Percentiles rank a stretch among this genome's conserved stretches.
Conservation (phyloP, 768 basidiomycete genomes). For the Lentinula lateritia region DNA sequence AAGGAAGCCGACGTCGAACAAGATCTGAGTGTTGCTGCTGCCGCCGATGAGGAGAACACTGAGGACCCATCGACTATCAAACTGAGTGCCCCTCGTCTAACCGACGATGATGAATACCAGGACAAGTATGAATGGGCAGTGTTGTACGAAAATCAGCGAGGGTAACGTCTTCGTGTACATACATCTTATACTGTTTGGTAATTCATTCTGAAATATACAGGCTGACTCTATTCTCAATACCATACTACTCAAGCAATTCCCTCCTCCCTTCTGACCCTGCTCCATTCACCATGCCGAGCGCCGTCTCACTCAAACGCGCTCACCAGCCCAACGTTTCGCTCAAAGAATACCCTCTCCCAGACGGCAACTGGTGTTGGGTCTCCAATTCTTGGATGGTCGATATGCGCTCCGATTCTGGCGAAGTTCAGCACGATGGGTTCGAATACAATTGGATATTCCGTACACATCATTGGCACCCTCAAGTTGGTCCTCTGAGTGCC, state of each 20-base stretch:
- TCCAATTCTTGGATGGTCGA: constrained; percentile 55
- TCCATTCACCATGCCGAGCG: constrained; percentile 14
- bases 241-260: constrained; percentile 42
- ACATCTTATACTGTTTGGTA: neutral
- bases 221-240: constrained; percentile 42
- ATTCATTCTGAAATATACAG: constrained; percentile 14
- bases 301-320: constrained; percentile 26
- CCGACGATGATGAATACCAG: constrained; percentile 15
- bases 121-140: constrained; percentile 49
- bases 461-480: constrained; percentile 56
- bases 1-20: neutral
- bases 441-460: constrained; percentile 76
- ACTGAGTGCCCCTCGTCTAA: neutral
- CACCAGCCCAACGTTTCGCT: constrained; percentile 35
- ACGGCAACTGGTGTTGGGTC: constrained; percentile 54
- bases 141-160: constrained; percentile 56
- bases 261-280: constrained; percentile 44
- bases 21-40: neutral
- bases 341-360: constrained; percentile 44
- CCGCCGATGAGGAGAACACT: neutral
- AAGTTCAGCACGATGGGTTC: constrained; percentile 52
- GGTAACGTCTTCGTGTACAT: constrained; percentile 24
- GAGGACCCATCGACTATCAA: neutral
- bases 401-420: constrained; percentile 47
- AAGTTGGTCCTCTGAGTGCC: constrained; percentile 51